Conservation (phyloP, 1,284 basidiomycete species). For the Boletellus sp. region DNA sequence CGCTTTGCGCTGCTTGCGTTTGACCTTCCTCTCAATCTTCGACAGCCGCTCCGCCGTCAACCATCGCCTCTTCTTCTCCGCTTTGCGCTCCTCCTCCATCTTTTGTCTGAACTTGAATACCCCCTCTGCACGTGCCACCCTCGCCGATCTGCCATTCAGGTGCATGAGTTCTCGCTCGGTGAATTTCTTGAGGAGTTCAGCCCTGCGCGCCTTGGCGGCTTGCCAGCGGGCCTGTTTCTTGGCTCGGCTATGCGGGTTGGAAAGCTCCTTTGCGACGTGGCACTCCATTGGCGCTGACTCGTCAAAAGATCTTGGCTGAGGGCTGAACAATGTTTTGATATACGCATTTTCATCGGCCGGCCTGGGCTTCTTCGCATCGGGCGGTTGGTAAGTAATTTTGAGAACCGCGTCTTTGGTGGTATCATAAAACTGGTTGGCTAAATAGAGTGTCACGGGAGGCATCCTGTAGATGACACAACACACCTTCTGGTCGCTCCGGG, state of each 20-base stretch:
- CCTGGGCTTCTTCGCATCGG: conserved; percentile 40
- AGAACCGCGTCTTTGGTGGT: conserved; percentile 54
- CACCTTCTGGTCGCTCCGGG: conserved; percentile 47
- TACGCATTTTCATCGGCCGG: conserved; percentile 54
- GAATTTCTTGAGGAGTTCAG: conserved; percentile 49
- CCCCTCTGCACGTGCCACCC: conserved; percentile 66
- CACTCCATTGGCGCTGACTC: conserved; percentile 59
- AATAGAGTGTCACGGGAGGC: neutral
- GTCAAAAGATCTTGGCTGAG: conserved; percentile 39
- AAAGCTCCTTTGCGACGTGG: conserved; percentile 61
- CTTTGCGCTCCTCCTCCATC: conserved; percentile 54
- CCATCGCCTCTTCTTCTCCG: conserved; percentile 57
- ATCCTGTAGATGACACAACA: conserved; percentile 17
- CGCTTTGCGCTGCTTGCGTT: conserved; percentile 57
- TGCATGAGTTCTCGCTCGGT: conserved; percentile 52
- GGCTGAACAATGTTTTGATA: conserved; percentile 54
- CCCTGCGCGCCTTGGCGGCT: conserved; percentile 45
- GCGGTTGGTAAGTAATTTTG: conserved; percentile 64
- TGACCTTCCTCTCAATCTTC: conserved; percentile 45
- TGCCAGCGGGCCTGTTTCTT: conserved; percentile 78
- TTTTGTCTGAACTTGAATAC: conserved; percentile 66
- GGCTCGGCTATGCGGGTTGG: conserved; percentile 75
- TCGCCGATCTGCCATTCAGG: conserved; percentile 51
- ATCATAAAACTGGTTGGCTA: conserved; percentile 54
- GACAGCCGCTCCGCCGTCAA: conserved; percentile 44